These are phyloP conservation scores for Endogone sp. DNA, from an alignment of 192 early-diverging fungal genomes.

Conservation along the genomic window DNA sequence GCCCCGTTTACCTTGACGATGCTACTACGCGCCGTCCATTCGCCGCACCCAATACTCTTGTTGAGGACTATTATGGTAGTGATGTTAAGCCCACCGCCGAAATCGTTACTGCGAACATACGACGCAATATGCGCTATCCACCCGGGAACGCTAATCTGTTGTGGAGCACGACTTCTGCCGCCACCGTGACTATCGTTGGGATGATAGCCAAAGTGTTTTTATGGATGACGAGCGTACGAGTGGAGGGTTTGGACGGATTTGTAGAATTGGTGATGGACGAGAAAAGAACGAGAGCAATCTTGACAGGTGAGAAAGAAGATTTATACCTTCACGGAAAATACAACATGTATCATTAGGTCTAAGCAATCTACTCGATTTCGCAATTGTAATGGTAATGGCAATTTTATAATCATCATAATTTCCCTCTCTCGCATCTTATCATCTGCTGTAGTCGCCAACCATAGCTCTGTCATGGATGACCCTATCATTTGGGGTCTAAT, in stretches of 20 bases:
- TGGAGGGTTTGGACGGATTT: conserved; percentile 58
- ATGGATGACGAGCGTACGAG: conserved; percentile 22
- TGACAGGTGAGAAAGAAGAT: conserved; percentile 46
- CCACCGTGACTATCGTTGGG: conserved; percentile 18
- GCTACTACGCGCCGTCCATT: neutral
- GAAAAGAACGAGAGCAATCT: conserved; percentile 50
- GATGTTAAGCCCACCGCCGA: neutral
- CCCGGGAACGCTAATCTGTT: neutral
- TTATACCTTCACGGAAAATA: no score
- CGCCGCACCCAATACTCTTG: neutral
- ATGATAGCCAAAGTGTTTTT: conserved; percentile 28
- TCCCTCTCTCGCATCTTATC: conserved; percentile 2
- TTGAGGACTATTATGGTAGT: neutral
- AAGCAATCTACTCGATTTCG: no score
- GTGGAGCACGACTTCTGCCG: conserved; percentile 23
- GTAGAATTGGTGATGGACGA: conserved; percentile 48
- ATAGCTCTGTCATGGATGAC: conserved; percentile 71
- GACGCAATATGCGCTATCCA: neutral
- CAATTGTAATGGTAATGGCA: conserved; percentile 4
- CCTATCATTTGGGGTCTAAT: conserved; percentile 73
- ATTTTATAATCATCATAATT: neutral
- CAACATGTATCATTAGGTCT: no score
- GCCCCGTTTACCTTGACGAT: neutral
- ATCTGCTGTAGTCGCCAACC: conserved; percentile 57
- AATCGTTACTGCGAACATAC: neutral